Evolutionary conservation across 345 rosid species (phyloP).

Genomic region (Euphorbia peplus): DNA sequence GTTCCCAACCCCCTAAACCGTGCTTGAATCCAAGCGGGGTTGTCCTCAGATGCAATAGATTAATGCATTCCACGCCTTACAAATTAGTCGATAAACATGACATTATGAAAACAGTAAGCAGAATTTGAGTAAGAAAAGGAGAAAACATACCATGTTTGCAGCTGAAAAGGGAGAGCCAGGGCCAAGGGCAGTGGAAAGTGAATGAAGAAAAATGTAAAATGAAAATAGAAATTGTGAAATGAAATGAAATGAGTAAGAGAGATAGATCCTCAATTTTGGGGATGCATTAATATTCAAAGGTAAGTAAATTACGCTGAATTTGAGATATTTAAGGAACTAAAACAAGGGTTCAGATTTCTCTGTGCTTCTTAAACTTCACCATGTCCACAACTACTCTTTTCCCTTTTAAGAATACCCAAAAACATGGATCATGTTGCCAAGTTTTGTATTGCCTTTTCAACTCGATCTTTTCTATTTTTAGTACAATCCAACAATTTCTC

Average conservation of each 20-base stretch:
- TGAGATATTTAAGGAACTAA: slow-evolving; percentile 40
- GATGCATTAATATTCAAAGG: slow-evolving; percentile 20
- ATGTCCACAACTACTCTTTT: slow-evolving; percentile 24
- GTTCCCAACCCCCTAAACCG: no score
- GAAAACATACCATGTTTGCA: slow-evolving; percentile 47
- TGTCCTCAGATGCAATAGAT: no score
- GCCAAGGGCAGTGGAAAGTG: slow-evolving; percentile 13
- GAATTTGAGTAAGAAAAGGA: neutral
- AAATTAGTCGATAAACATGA: no score
- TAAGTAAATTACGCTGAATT: slow-evolving; percentile 32
- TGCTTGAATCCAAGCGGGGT: no score
- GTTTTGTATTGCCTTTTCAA: no score
- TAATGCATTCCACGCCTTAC: no score
- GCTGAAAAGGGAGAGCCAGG: slow-evolving; percentile 29
- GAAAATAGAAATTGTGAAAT: slow-evolving; percentile 15
- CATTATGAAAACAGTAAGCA: neutral
- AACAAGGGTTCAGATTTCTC: slow-evolving; percentile 34
- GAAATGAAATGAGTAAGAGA: slow-evolving; percentile 9
- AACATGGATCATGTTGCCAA: no score
- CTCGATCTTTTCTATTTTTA: no score
- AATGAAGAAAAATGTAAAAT: slow-evolving; percentile 32
- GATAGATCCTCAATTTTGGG: slow-evolving; percentile 54
- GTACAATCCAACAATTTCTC: no score
- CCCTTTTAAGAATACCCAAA: neutral
- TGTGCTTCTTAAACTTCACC: slow-evolving; percentile 16